A percentile compares a stretch with the other conserved stretches of the same genome.
These are phyloP conservation scores for Aurifilum marmelostoma DNA, from an alignment of 2,329 filamentous ascomycete species.

Conservation along the genomic window DNA sequence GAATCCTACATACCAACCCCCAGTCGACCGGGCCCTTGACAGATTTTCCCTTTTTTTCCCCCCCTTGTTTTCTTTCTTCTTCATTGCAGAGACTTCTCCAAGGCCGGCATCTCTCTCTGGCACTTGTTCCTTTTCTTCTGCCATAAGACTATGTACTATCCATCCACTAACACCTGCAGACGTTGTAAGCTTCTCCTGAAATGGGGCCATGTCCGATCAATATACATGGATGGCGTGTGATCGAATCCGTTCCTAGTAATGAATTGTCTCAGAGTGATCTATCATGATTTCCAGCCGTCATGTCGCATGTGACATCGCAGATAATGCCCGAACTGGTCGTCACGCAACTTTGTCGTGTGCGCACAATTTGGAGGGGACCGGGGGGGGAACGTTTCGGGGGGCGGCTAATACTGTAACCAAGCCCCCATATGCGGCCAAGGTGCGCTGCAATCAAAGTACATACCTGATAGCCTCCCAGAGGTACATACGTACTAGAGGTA, in stretches of 20 bases:
- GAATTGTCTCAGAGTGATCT: not conserved
- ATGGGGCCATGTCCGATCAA: not conserved
- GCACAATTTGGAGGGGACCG: not conserved
- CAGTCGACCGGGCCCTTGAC: not conserved
- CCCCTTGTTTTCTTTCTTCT: no score
- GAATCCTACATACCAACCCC: not conserved
- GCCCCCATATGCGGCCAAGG: not conserved
- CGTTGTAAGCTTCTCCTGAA: not conserved
- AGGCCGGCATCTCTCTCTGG: no score
- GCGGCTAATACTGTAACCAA: not conserved
- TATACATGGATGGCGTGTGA: not conserved
- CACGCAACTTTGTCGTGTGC: not conserved
- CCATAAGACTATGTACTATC: not conserved
- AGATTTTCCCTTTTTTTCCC: not conserved
- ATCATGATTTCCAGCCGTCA: not conserved
- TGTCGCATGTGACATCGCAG: not conserved
- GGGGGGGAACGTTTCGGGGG: no score
- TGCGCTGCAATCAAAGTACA: not conserved
- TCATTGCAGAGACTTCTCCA: no score
- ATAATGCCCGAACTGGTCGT: not conserved
- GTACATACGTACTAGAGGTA: not conserved
- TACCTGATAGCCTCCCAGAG: not conserved
- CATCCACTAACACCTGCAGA: not conserved
- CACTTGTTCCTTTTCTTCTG: not conserved
- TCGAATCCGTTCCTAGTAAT: not conserved